phyloP scores from a whole-genome alignment of 768 basidiomycete genomes.

The Mrakia blollopis region DNA sequence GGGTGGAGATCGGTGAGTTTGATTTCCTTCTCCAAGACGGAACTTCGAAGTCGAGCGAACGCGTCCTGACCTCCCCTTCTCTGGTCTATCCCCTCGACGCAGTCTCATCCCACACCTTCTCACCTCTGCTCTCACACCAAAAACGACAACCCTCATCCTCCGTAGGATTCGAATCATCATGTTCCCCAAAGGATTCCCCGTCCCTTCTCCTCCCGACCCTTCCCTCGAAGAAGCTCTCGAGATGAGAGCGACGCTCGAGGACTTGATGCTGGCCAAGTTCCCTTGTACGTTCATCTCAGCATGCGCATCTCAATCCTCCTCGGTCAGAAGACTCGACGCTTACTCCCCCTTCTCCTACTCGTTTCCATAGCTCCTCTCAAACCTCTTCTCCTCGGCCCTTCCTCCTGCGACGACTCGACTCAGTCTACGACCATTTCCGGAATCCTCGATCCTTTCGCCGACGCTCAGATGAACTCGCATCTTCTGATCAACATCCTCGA shows the following conservation, averaged over 20 bases:
- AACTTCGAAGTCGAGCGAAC: background rate
- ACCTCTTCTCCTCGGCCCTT: conserved; percentile 43
- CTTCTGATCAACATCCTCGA: conserved; percentile 70
- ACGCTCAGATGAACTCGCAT: conserved; percentile 68
- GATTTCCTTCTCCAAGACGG: background rate
- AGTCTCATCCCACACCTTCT: conserved; percentile 70
- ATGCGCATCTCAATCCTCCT: background rate
- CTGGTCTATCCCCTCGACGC: background rate
- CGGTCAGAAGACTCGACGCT: background rate
- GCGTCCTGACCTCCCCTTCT: background rate
- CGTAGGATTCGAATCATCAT: conserved; percentile 62
- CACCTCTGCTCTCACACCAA: conserved; percentile 53
- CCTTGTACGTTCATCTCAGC: conserved; percentile 48
- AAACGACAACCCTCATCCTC: conserved; percentile 54
- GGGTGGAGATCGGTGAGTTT: conserved; percentile 14
- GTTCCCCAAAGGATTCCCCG: conserved; percentile 82
- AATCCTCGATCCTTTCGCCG: conserved; percentile 39
- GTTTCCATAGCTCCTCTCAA: background rate
- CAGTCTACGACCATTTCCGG: conserved; percentile 50
- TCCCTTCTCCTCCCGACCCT: conserved; percentile 65
- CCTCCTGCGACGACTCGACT: conserved; percentile 49
- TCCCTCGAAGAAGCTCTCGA: conserved; percentile 66
- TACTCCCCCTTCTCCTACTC: background rate
- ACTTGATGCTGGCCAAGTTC: conserved; percentile 46
- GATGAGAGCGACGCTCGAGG: conserved; percentile 50